Percentiles rank a stretch among this genome's conserved stretches.
Conservation (phyloP, 73 alveolate species). For the Blepharisma stoltei region DNA sequence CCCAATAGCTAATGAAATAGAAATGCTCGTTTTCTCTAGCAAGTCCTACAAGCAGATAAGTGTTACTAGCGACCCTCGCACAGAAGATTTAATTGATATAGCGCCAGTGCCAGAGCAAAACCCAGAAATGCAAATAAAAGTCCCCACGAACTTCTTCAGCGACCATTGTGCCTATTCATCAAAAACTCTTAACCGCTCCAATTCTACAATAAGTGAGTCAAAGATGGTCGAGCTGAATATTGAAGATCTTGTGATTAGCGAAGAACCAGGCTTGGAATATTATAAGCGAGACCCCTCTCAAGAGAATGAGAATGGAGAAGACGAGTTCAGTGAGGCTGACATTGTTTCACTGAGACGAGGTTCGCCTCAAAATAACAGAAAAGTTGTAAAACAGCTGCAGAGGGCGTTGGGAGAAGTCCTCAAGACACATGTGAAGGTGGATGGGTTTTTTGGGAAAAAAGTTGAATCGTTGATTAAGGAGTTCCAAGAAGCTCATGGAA, state of each 20-base stretch:
- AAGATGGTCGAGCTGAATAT: no score
- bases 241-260: no score
- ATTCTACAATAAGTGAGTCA: no score
- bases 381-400: no score
- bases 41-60: neutral
- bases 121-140: neutral
- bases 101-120: neutral
- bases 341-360: no score
- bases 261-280: no score
- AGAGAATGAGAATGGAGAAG: no score
- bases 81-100: neutral
- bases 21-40: neutral
- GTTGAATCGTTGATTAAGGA: neutral
- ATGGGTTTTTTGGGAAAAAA: neutral
- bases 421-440: neutral
- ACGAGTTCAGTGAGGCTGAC: no score
- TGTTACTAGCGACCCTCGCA: neutral
- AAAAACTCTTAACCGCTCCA: neutral
- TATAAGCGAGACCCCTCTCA: no score
- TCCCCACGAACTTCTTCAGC: neutral
- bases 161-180: neutral
- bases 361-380: no score
- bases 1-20: conserved; percentile 7
- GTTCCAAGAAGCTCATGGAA: neutral
- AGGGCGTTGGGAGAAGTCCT: neutral